Conservation (phyloP, 768 basidiomycete genomes). For the Amanita rubescens region DNA sequence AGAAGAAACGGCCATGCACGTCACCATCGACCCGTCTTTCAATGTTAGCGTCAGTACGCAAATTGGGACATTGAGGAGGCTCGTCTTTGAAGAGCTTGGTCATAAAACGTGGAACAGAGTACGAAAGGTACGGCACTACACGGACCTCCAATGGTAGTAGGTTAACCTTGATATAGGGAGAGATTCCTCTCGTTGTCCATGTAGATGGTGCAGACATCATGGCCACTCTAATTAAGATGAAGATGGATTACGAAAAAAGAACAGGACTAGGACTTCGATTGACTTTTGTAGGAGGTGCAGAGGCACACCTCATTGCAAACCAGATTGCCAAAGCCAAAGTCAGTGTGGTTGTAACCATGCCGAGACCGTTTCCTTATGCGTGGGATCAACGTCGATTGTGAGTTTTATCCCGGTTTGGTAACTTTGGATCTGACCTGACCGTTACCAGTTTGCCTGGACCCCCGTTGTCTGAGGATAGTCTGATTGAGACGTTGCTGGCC, state of each 20-base stretch:
- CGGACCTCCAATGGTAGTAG: conserved; percentile 8
- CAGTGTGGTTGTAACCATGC: conserved; percentile 61
- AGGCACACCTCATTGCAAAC: conserved; percentile 56
- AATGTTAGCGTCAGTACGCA: conserved; percentile 53
- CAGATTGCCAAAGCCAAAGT: conserved; percentile 55
- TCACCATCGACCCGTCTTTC: conserved; percentile 32
- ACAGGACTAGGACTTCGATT: conserved; percentile 27
- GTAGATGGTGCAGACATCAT: conserved; percentile 74
- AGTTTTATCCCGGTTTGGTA: conserved; percentile 13
- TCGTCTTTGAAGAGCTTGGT: conserved; percentile 24
- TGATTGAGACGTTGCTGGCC: conserved; percentile 44
- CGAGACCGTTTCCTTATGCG: conserved; percentile 51
- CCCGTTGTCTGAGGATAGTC: conserved; percentile 51
- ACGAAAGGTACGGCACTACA: conserved; percentile 19
- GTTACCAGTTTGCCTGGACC: conserved; percentile 66
- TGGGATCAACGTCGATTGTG: conserved; percentile 68
- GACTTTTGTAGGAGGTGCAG: conserved; percentile 53
- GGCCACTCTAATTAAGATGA: conserved; percentile 56
- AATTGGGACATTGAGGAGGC: conserved; percentile 44
- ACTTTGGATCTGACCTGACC: neutral
- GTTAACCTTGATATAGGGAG: conserved; percentile 33
- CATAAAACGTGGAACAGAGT: conserved; percentile 28
- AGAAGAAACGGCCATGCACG: conserved; percentile 58
- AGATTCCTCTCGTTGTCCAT: conserved; percentile 55
- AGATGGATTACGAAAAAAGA: conserved; percentile 38